Evolutionary conservation across 768 basidiomycete species (phyloP).

Genomic region (Termitomyces sp.): DNA sequence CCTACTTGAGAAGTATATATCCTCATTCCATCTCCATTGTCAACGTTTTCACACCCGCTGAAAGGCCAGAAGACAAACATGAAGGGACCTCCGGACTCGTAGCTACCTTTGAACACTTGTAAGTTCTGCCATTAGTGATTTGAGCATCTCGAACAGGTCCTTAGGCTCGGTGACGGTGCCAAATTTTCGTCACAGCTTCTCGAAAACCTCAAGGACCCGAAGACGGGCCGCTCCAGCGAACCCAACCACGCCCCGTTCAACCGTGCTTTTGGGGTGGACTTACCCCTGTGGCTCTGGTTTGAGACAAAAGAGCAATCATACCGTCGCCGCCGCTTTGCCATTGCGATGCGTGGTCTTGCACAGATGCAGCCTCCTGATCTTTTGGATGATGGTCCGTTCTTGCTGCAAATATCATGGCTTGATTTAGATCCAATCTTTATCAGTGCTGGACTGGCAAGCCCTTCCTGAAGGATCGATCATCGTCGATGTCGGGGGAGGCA

Average conservation of each 20-base stretch:
- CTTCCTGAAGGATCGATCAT: conserved; percentile 22
- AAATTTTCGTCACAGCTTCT: conserved; percentile 26
- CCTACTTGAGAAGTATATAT: conserved; percentile 19
- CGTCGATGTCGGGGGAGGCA: conserved; percentile 31
- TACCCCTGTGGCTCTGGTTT: conserved; percentile 6
- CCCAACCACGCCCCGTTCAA: conserved; percentile 16
- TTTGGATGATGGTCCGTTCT: conserved; percentile 1
- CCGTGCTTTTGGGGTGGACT: background rate
- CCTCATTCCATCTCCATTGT: background rate
- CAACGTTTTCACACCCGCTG: background rate
- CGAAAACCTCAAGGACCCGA: conserved; percentile 26
- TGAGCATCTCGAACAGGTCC: background rate
- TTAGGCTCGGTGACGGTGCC: conserved; percentile 20
- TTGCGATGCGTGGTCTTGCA: conserved; percentile 1
- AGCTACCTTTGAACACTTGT: conserved; percentile 27
- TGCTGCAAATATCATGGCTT: background rate
- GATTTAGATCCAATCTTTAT: background rate
- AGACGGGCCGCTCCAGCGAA: conserved; percentile 19
- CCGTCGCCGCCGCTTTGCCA: conserved; percentile 4
- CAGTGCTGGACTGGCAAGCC: conserved; percentile 26
- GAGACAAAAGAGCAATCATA: conserved; percentile 3
- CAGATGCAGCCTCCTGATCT: conserved; percentile 3
- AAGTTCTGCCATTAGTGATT: background rate
- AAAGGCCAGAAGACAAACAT: conserved; percentile 29
- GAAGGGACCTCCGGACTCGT: conserved; percentile 27